Evolutionary conservation across 768 basidiomycete species (phyloP), one percentile per base, ranked within the genome.

Genomic region (Kwoniella dendrophila): DNA sequence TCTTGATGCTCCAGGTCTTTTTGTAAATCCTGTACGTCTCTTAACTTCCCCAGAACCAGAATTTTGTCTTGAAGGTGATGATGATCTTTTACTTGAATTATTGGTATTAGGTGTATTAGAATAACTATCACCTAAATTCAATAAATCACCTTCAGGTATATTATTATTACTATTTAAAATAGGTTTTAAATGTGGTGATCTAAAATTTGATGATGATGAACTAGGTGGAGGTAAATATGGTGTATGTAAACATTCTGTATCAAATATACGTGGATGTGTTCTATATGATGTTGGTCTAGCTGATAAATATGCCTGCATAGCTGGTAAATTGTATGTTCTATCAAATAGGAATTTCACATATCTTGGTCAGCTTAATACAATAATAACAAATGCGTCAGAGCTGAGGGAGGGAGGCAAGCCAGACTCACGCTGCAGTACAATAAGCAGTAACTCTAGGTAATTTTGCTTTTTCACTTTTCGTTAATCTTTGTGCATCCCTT

Each of bases 371-470:
- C 27, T 40, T 43, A 10, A 22, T 53, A 32, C 30, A 10, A 16
- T 5, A 40, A 22, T 27, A 18, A 3, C 33, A n/a, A 55, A 26
- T 40, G 34, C 18, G 3, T 12, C 6, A 38, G 53, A 55, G 5
- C 24, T 7, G 32, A 24, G 53, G 16, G 11, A 18, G 2, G 8
- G 26, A 50, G 16, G 24, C 12, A 5, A 26, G 16, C 5, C 7
- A 22, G 5, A 80, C 83, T 69, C 78, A 93, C 93, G 85, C 87
- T 32, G 93, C 90, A 16, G 92, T 96, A 44, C 93, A 92, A 79
- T 95, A 96, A 4, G 93, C 94, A 2, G 94, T 96, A n/a, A 94
- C 94, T 70, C 94, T 82, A 32, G 93, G 93, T 12, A 96, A 87
- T 76, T 93, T 94, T 2, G 92, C 92, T 77, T 94, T 95, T 81